phyloP scores from a whole-genome alignment of 2,329 filamentous ascomycete species.

The Hymenoscyphus salicellus region DNA sequence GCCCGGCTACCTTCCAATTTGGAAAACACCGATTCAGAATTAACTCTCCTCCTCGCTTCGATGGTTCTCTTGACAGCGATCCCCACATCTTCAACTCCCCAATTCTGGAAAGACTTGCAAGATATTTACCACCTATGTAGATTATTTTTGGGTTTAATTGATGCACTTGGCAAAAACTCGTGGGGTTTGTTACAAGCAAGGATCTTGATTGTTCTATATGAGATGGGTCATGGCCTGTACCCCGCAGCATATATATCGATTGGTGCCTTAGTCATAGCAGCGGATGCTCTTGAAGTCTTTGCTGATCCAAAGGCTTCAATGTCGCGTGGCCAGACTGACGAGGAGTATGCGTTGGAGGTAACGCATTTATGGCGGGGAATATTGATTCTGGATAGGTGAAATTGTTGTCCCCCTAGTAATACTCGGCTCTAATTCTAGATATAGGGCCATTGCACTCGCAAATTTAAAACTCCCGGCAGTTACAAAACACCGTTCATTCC shows the following conservation, averaged over 20 bases:
- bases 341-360: constrained; percentile 2
- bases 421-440: not conserved
- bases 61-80: not conserved
- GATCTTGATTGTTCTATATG: constrained; percentile 1
- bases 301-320: not conserved
- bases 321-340: not conserved
- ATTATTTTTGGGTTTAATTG: constrained; percentile 1
- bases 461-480: not conserved
- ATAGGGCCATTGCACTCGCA: not conserved
- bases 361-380: not conserved
- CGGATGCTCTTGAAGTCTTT: constrained; percentile 2
- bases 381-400: constrained; percentile 4
- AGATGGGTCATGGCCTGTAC: not conserved
- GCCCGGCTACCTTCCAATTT: not conserved
- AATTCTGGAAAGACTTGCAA: not conserved
- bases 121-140: not conserved
- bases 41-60: not conserved
- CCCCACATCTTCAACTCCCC: not conserved
- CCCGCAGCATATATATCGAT: constrained; percentile 1
- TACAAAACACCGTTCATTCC: not conserved
- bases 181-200: constrained; percentile 3
- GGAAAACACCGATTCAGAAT: not conserved
- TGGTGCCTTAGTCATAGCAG: not conserved
- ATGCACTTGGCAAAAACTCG: not conserved
- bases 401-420: not conserved